Base-by-base conservation (phyloP, 2,329 filamentous ascomycete genomes). In the Raffaelea arxii region DNA sequence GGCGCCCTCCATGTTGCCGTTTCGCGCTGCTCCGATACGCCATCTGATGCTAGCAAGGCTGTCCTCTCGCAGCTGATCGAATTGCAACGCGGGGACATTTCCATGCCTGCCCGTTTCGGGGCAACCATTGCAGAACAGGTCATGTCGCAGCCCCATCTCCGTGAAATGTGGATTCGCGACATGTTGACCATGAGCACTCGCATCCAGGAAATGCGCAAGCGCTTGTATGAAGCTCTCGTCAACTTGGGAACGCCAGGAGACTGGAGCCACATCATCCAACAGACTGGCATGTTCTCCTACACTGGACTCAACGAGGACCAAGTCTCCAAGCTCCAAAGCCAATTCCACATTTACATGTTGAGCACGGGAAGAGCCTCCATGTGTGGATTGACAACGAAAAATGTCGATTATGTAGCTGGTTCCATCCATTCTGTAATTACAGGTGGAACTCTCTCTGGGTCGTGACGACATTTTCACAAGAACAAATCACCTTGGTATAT, bases 251-350 rank as follows among this genome's bases (percentile, higher is more conserved):
- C 91, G 0, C 91, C 91, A 0, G 90, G 91, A 24, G 84, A 78
- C 16, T 97, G 92, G 92, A 87, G 89, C 59, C 92, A 98, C 68
- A 94, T 98, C 64, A 96, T 88, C 18, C 4, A 92, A 58, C 91
- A 98, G 75, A 98, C 97, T 61, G 92, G 92, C 69, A 98, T 98
- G 92, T 98, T 98, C 71, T 91, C 84, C 65, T 97, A 94, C 65
- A 92, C 86, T 1, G 86, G 86, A 14, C 67, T 92, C 62, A 76
- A 65, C 9, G 84, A 89, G 67, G 62, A 76, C 51, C 86, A 92
- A 62, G 86, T 90, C 7, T 56, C 76, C 55, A 80, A 78, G 66
- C 68, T 91, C 49, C 75, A 82, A 45, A 72, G 79, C 51, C 76
- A 85, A 46, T 77, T 73, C 48, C 86, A 91, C 63, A 74, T 92